Evolutionary conservation across 768 basidiomycete genomes (phyloP), one percentile per base, ranked within the genome.

Genomic region (Ramaria sp.): DNA sequence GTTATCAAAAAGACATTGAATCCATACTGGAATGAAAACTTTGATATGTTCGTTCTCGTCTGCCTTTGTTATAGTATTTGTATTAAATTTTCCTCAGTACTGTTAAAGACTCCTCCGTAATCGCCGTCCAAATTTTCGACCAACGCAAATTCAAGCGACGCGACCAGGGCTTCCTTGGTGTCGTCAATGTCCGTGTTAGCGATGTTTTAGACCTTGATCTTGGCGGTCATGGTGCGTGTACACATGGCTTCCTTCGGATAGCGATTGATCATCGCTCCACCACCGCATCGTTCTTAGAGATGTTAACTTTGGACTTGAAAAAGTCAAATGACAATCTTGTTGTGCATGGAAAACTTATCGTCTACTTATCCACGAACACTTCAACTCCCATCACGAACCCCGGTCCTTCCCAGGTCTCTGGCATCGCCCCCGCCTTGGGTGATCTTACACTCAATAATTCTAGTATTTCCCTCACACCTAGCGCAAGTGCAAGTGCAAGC

Each of bases 241-340:
- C 32, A 18, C 6, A 3, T 66, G n/a, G 39, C 16, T 18, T 34
- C 32, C 22, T 18, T 2, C 45, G 48, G 56, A 22, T 10, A 28
- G 55, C 27, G 57, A 16, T 55, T 60, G 32, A 24, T 63, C 30
- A 54, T 49, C 22, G 41, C 44, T 36, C 51, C 43, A 52, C 49
- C 43, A 42, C 28, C 32, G 27, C 27, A 38, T 20, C 20, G 13
- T 43, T 25, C 25, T 50, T 65, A 93, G 96, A 98, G 75, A 96
- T 96, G 84, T 78, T 98, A 48, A 97, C 95, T 0, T 68, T 94
- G 60, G 96, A 98, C 65, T 73, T 99, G 62, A 96, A 97, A 74
- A 95, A 95, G 70, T 97, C 94, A n/a, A 96, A 95, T 62, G 96
- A 99, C 69, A 94, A 96, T 65, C 81, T 96, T 25, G 88, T 93